Percentiles rank a stretch among this genome's conserved stretches.
These are phyloP conservation scores for Candida gigantensis DNA, from an alignment of 1,139 yeast species.

Conservation along the genomic window DNA sequence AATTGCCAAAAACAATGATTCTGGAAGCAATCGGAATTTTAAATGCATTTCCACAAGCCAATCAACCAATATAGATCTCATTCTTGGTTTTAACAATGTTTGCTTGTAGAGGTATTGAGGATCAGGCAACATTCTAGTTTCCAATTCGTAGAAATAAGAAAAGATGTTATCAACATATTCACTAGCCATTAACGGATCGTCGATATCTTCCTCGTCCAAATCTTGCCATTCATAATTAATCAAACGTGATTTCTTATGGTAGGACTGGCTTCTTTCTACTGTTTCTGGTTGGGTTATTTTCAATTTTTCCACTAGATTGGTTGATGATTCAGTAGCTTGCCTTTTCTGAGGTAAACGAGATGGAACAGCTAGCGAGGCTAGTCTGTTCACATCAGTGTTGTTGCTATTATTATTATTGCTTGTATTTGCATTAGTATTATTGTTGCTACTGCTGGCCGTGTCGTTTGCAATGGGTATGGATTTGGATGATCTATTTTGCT, in stretches of 20 bases:
- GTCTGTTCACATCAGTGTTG: slow-evolving; percentile 2
- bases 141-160: slow-evolving; percentile 73
- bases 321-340: slow-evolving; percentile 57
- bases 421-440: slow-evolving; percentile 8
- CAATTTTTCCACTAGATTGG: slow-evolving; percentile 49
- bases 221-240: slow-evolving; percentile 80
- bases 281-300: slow-evolving; percentile 14
- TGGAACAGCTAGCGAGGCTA: slow-evolving; percentile 22
- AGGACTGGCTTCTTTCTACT: slow-evolving; percentile 5
- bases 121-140: slow-evolving; percentile 75
- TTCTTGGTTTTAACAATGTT: slow-evolving; percentile 68
- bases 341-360: slow-evolving; percentile 56
- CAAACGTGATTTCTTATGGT: slow-evolving; percentile 35
- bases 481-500: slow-evolving; percentile 5
- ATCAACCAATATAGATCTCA: slow-evolving; percentile 88
- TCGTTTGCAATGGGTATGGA: slow-evolving; percentile 12
- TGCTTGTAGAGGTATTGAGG: slow-evolving; percentile 74
- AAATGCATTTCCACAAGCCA: slow-evolving; percentile 95
- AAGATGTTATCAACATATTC: slow-evolving; percentile 91
- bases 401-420: slow-evolving; percentile 3
- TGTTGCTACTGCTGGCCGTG: slow-evolving; percentile 8
- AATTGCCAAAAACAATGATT: slow-evolving; percentile 83
- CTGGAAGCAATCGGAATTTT: slow-evolving; percentile 84
- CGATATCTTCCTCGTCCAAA: slow-evolving; percentile 84
- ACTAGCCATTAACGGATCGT: slow-evolving; percentile 93